Base-by-base conservation (phyloP, 306 rosid genomes). In the Vachellia collinsii region DNA sequence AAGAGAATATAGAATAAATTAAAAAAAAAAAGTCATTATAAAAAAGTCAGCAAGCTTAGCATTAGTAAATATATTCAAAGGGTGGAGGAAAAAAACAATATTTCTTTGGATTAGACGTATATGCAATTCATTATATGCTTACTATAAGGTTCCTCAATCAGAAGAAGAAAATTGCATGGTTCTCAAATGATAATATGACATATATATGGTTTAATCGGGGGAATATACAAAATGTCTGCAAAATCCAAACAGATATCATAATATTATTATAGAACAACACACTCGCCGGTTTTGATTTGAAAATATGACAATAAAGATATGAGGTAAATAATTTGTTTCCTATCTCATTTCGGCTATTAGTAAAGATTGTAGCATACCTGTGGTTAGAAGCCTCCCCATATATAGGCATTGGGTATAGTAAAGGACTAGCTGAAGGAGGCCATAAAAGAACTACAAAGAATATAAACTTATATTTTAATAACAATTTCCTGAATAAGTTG, bases 341-440 rank as follows among this genome's bases (percentile, higher is more conserved):
- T n/a, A 25, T 34, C 64, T 50, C 44, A 70, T 53, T 75, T 50
- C 38, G 3, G 39, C 4, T 42, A 44, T 39, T 54, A 74, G 61
- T 46, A 29, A 51, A 83, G 77, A 63, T 39, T 65, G 86, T 73
- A 54, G 34, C 44, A 42, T 89, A 92, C 99, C 98, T 95, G 76
- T 95, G 99, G 77, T 95, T 93, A 76, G 99, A 93, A 80, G 98
- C 98, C 87, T 95, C 99, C 77, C 98, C 97, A 34, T 93, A 90
- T 77, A 95, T 87, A 68, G 94, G 94, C 99, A 85, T 90, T 56
- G 93, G 97, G 79, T 91, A 95, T 58, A 93, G 79, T 75, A 80
- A 80, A 39, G 97, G 88, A 89, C 92, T 86, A 36, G 99, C 94
- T 80, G 94, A 93, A 82, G 98, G 98, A 87, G 99, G 98, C 98